Evolutionary conservation across 306 rosid species (phyloP).

Genomic region (Quercus berberidifolia): DNA sequence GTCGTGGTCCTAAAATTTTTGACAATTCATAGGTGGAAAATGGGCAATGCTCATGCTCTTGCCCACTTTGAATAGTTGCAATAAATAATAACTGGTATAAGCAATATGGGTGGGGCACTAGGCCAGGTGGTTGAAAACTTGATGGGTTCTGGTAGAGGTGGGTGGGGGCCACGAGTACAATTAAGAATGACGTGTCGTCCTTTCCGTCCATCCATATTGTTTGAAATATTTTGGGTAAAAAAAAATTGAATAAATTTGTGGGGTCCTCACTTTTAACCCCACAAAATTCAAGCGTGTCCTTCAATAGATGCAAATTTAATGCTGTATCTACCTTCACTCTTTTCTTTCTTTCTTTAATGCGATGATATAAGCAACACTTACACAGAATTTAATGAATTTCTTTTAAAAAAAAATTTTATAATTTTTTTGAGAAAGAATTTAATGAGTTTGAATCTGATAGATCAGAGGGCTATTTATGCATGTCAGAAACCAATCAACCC

Average conservation of each 20-base stretch:
- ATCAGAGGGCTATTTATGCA: too few relatives aligned
- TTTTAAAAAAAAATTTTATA: too few relatives aligned
- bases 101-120: not conserved
- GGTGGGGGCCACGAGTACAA: constrained; percentile 9
- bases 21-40: not conserved
- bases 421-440: too few relatives aligned
- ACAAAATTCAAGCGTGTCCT: not conserved
- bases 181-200: not conserved
- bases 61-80: not conserved
- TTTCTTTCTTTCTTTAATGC: too few relatives aligned
- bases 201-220: not conserved
- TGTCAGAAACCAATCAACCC: too few relatives aligned
- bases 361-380: too few relatives aligned
- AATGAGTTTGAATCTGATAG: too few relatives aligned
- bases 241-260: not conserved
- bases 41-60: not conserved
- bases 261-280: not conserved
- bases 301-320: not conserved
- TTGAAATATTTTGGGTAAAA: not conserved
- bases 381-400: too few relatives aligned
- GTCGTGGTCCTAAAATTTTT: not conserved
- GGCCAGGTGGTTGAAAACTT: not conserved
- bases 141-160: not conserved
- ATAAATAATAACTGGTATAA: not conserved
- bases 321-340: not conserved